Evolutionary conservation across 495 filamentous ascomycete species (phyloP).

Genomic region (Darksidea phi): DNA sequence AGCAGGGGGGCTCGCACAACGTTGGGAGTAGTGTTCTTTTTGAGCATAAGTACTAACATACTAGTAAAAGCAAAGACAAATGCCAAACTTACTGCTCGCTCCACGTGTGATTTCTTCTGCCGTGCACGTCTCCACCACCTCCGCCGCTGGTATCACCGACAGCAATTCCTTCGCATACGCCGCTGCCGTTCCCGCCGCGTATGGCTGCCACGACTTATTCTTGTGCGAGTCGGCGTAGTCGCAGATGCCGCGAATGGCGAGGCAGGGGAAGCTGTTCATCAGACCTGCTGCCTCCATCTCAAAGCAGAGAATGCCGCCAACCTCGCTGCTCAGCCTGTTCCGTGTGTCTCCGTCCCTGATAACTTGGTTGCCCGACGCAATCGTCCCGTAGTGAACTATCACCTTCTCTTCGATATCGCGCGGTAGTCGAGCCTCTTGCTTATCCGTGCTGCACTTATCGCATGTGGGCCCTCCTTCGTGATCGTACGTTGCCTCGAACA

Average conservation of each 20-base stretch:
- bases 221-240: constrained; percentile 35
- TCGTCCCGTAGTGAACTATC: constrained; percentile 44
- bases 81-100: too few relatives aligned
- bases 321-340: constrained; percentile 19
- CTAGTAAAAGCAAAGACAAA: too few relatives aligned
- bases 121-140: too few relatives aligned
- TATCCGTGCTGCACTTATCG: constrained; percentile 17
- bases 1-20: too few relatives aligned
- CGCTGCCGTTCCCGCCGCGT: constrained; percentile 29
- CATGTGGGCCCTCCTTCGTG: constrained; percentile 25
- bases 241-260: constrained; percentile 33
- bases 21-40: too few relatives aligned
- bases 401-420: constrained; percentile 25
- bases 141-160: too few relatives aligned
- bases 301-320: constrained; percentile 23
- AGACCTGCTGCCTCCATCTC: constrained; percentile 25
- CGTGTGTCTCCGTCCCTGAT: constrained; percentile 35
- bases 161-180: constrained; percentile 27
- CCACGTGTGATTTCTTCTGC: too few relatives aligned
- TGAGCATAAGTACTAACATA: too few relatives aligned
- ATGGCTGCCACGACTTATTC: constrained; percentile 28
- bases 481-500: constrained; percentile 30
- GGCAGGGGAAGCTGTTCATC: constrained; percentile 27
- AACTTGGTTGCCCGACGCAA: constrained; percentile 47
- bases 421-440: constrained; percentile 25